These are phyloP conservation scores for Teratosphaeriaceae sp. DNA, from an alignment of 2,329 filamentous ascomycete genomes.

Conservation along the genomic window DNA sequence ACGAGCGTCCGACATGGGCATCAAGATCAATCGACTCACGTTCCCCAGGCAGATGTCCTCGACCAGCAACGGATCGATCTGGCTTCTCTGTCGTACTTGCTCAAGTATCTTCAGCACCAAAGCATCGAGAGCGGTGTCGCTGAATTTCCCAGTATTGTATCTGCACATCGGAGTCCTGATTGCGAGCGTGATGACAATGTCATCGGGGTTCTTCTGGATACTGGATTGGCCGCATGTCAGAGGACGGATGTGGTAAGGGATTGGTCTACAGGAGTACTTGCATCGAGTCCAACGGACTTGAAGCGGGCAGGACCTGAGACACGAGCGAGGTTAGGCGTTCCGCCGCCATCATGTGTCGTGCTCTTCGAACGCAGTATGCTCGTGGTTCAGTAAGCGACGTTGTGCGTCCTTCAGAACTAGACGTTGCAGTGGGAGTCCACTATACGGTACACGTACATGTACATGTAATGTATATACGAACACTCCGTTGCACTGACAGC, in stretches of 20 bases:
- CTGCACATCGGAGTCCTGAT: constrained; percentile 84
- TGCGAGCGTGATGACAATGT: constrained; percentile 92
- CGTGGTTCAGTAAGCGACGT: no score
- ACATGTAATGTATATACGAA: no score
- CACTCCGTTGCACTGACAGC: no score
- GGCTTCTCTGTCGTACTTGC: constrained; percentile 35
- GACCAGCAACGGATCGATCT: constrained; percentile 28
- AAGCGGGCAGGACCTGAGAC: constrained; percentile 68
- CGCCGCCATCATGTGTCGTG: constrained; percentile 69
- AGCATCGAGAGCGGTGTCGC: constrained; percentile 86
- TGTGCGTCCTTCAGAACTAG: no score
- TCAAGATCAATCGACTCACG: constrained; percentile 40
- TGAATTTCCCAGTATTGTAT: constrained; percentile 81
- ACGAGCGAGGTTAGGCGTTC: constrained; percentile 84
- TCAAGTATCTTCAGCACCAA: constrained; percentile 77
- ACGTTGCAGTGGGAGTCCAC: no score
- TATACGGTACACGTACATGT: no score
- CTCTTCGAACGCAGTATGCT: no score
- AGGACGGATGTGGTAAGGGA: constrained; percentile 49
- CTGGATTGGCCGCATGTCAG: background rate
- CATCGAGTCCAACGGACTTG: constrained; percentile 68
- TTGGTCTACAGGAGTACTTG: constrained; percentile 53
- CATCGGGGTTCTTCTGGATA: constrained; percentile 68
- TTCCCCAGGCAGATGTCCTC: constrained; percentile 86
- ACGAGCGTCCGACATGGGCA: background rate